These are phyloP conservation scores for Podospora pseudocomata DNA, from an alignment of 495 filamentous ascomycete species.

Conservation along the genomic window DNA sequence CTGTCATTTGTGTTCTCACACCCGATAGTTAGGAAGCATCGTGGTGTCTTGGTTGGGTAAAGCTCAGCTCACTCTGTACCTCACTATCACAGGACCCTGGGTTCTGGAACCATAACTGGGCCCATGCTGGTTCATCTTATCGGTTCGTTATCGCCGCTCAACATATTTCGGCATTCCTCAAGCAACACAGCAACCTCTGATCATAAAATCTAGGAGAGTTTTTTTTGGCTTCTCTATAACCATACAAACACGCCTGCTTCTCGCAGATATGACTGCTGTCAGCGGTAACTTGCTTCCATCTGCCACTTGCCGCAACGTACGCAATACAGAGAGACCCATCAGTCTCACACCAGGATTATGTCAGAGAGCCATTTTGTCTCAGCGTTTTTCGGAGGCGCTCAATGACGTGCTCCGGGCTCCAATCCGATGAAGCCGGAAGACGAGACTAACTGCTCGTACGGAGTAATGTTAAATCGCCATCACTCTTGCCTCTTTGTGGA, in stretches of 20 bases:
- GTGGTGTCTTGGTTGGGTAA: neutral
- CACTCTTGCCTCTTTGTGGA: neutral
- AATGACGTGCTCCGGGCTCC: neutral
- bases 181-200: neutral
- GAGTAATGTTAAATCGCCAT: neutral
- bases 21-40: neutral
- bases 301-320: neutral
- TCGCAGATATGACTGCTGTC: neutral
- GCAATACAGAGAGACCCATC: neutral
- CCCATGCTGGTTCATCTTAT: neutral
- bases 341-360: neutral
- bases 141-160: neutral
- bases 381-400: neutral
- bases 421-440: neutral
- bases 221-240: neutral
- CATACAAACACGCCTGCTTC: neutral
- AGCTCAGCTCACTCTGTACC: neutral
- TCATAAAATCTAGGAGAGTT: neutral
- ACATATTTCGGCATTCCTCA: neutral
- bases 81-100: conserved; percentile 1
- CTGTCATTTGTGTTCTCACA: neutral
- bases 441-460: neutral
- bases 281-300: neutral
- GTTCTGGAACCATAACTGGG: neutral
- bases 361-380: neutral